Evolutionary conservation across 371 early-diverging fungal species (phyloP).

Genomic region (Mucor indicus): DNA sequence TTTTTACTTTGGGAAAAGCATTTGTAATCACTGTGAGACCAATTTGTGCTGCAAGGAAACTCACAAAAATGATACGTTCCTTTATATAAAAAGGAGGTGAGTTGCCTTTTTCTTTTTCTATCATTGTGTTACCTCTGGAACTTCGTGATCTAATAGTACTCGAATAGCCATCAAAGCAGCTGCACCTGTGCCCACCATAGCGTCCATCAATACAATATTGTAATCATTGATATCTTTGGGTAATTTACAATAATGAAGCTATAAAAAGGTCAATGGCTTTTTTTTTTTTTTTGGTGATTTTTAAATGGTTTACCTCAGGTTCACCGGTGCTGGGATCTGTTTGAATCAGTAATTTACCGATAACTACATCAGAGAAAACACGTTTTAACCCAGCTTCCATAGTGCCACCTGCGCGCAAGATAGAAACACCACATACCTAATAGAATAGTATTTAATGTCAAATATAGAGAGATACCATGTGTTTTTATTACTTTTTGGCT

Average conservation of each 20-base stretch:
- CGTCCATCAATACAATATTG: conserved; percentile 73
- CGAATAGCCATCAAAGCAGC: conserved; percentile 92
- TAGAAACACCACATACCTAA: conserved; percentile 77
- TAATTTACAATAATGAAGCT: conserved; percentile 77
- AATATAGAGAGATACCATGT: background rate
- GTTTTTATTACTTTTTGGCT: conserved; percentile 33
- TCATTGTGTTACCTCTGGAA: conserved; percentile 53
- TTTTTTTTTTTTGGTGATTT: background rate
- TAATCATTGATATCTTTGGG: conserved; percentile 61
- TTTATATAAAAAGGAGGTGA: conserved; percentile 4
- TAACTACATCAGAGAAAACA: conserved; percentile 73
- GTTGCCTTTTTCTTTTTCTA: conserved; percentile 1
- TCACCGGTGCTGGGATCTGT: conserved; percentile 79
- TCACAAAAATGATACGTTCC: conserved; percentile 80
- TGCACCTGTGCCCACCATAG: conserved; percentile 84
- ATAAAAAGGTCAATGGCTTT: background rate
- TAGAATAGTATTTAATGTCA: background rate
- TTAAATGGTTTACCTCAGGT: conserved; percentile 53
- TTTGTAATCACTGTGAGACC: conserved; percentile 72
- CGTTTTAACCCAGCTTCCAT: conserved; percentile 86
- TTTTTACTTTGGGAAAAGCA: conserved; percentile 81
- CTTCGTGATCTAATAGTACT: conserved; percentile 84
- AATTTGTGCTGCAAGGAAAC: conserved; percentile 73
- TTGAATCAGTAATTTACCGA: conserved; percentile 89
- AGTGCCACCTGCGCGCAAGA: conserved; percentile 84